Conservation (phyloP, 2,329 filamentous ascomycete species). For the Colletotrichum plurivorum region DNA sequence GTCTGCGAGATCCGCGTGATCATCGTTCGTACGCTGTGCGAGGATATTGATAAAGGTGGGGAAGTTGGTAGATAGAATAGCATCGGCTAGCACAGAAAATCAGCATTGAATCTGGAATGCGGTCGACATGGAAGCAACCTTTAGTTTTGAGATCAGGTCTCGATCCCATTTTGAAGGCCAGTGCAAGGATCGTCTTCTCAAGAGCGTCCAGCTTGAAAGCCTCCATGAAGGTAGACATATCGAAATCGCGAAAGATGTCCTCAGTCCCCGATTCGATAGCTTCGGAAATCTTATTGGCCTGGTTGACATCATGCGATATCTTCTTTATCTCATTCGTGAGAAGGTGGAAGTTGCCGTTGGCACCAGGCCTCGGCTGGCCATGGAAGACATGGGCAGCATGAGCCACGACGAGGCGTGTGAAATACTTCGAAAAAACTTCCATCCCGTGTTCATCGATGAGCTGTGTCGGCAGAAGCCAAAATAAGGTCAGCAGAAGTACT, state of each 20-base stretch:
- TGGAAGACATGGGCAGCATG: slow-evolving; percentile 95
- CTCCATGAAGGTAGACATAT: slow-evolving; percentile 94
- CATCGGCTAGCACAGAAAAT: slow-evolving; percentile 76
- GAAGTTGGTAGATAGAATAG: slow-evolving; percentile 87
- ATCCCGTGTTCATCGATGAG: slow-evolving; percentile 98
- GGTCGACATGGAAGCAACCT: slow-evolving; percentile 67
- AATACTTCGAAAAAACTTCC: slow-evolving; percentile 98
- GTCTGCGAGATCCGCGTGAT: slow-evolving; percentile 76
- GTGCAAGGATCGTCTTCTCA: slow-evolving; percentile 87
- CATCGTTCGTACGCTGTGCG: slow-evolving; percentile 73
- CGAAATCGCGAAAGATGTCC: slow-evolving; percentile 95
- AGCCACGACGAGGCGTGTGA: slow-evolving; percentile 90
- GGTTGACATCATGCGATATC: slow-evolving; percentile 82
- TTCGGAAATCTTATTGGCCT: slow-evolving; percentile 92
- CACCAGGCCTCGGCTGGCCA: slow-evolving; percentile 78
- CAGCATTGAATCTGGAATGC: slow-evolving; percentile 59
- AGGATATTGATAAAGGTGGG: slow-evolving; percentile 83
- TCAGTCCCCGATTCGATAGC: slow-evolving; percentile 92
- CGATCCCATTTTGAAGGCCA: slow-evolving; percentile 88
- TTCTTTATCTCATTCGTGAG: slow-evolving; percentile 89
- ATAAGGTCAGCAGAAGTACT: slow-evolving; percentile 36
- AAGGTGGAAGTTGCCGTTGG: slow-evolving; percentile 88
- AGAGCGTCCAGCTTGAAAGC: slow-evolving; percentile 95
- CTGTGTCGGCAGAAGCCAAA: slow-evolving; percentile 58
- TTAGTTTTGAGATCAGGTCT: slow-evolving; percentile 89